Percentiles rank a stretch among this genome's conserved stretches.
phyloP scores from a whole-genome alignment of 2,329 filamentous ascomycete genomes.

The Talaromyces verruculosus region DNA sequence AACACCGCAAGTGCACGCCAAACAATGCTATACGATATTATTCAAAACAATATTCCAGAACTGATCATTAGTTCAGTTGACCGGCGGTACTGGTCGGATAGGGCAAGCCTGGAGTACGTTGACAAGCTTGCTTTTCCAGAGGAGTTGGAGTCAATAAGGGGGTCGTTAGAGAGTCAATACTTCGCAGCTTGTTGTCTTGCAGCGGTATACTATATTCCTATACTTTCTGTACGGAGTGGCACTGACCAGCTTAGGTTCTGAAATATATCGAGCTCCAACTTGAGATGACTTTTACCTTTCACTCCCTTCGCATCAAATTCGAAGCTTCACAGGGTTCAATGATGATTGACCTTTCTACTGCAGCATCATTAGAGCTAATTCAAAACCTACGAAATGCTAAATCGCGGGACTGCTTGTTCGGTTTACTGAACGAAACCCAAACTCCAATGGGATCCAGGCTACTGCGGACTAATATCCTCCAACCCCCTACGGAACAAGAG shows the following conservation, averaged over 20 bases:
- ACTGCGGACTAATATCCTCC: constrained; percentile 80
- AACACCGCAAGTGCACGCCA: constrained; percentile 67
- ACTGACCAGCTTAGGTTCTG: constrained; percentile 58
- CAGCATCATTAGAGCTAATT: constrained; percentile 82
- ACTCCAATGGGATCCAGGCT: constrained; percentile 88
- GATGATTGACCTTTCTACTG: constrained; percentile 91
- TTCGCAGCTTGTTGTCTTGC: constrained; percentile 83
- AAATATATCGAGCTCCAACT: constrained; percentile 76
- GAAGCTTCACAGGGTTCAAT: constrained; percentile 87
- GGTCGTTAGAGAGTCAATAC: constrained; percentile 77
- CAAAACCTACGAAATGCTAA: constrained; percentile 78
- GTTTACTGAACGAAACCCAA: constrained; percentile 76
- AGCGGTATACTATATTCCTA: constrained; percentile 59
- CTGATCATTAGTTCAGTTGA: constrained; percentile 66
- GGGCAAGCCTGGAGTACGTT: constrained; percentile 72
- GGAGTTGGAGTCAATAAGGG: constrained; percentile 77
- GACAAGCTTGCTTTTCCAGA: constrained; percentile 74
- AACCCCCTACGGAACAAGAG: constrained; percentile 73
- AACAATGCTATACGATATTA: constrained; percentile 71
- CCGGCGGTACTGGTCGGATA: constrained; percentile 81
- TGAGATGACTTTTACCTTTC: constrained; percentile 66
- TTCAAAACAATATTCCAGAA: constrained; percentile 69
- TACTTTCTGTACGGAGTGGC: constrained; percentile 23
- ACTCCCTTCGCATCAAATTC: constrained; percentile 82
- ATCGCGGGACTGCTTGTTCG: constrained; percentile 80